Base-by-base conservation (phyloP, 2,329 filamentous ascomycete genomes). In the Cladobotryum protrusum region DNA sequence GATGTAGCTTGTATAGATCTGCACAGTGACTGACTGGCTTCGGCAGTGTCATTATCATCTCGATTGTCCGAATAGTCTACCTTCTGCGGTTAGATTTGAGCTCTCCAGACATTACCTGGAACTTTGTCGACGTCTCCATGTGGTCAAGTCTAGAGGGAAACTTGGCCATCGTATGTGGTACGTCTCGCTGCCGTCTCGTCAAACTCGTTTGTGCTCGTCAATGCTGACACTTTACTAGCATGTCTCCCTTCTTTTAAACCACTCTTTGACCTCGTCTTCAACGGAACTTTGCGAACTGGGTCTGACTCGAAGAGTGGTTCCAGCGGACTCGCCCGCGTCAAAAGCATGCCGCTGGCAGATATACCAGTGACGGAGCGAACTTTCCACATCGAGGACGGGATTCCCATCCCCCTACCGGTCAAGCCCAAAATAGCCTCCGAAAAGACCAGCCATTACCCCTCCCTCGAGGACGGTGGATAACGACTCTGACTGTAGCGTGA, bases 21-120 rank as follows among this genome's bases (percentile, higher is more conserved):
- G n/a, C 13, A 8, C 35, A 4, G 9, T 19, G 15, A 11, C 36
- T 41, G 15, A 43, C 12, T 8, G 5, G 13, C 12, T 11, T 20
- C 18, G 5, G 18, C 11, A 46, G 48, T 13, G 53, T 60, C 17
- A 54, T 50, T 11, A 15, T 54, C 1, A 52, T 60, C 1, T 57
- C 57, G 2, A 40, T 52, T 36, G 41, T 56, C 1, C 48, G 58
- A 19, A 37, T 60, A 1, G n/a, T 45, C 9, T 49, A 45, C 9
- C 49, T 59, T 8, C 40, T 57, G 4, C 15, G 45, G 3, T 49
- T 49, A 4, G 44, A 61, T 14, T 43, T 61, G 5, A 17, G 33
- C 6, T 48, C 49, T 24, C 47, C 42, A 0, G 61, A 63, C 40
- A 55, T 62, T 20, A 63, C 59, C 6, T 62, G 61, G 60, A 57